Conservation (phyloP, 2,329 filamentous ascomycete species). For the Xylariaceae sp. region DNA sequence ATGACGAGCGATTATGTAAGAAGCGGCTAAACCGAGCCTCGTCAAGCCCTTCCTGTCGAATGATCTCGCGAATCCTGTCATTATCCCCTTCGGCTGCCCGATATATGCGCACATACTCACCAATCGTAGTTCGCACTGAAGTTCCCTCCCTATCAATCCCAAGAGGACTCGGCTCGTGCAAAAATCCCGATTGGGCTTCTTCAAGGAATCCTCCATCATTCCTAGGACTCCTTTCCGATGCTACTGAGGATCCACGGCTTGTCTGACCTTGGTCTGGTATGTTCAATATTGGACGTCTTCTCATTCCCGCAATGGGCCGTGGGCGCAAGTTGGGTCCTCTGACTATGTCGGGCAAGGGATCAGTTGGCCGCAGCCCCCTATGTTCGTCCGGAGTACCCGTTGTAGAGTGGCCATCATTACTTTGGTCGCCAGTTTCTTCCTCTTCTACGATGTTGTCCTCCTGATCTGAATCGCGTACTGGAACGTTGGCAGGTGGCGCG, state of each 20-base stretch:
- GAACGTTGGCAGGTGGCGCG: neutral
- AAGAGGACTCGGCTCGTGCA: slow-evolving; percentile 27
- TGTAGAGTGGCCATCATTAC: slow-evolving; percentile 6
- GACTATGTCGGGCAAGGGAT: slow-evolving; percentile 21
- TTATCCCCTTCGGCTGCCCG: slow-evolving; percentile 66
- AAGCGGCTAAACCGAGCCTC: slow-evolving; percentile 55
- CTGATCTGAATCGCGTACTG: slow-evolving; percentile 5
- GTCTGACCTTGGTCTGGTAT: slow-evolving; percentile 26
- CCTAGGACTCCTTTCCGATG: slow-evolving; percentile 18
- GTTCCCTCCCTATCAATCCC: slow-evolving; percentile 21
- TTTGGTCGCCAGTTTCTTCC: slow-evolving; percentile 27
- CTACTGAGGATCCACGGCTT: slow-evolving; percentile 23
- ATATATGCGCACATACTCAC: slow-evolving; percentile 61
- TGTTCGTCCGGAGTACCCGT: slow-evolving; percentile 22
- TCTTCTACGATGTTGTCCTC: slow-evolving; percentile 28
- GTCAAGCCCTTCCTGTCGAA: slow-evolving; percentile 65
- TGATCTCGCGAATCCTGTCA: slow-evolving; percentile 64
- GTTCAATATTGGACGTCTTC: slow-evolving; percentile 35
- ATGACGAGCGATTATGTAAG: slow-evolving; percentile 21
- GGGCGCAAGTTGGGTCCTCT: slow-evolving; percentile 31
- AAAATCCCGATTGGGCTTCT: slow-evolving; percentile 17
- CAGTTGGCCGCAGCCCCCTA: slow-evolving; percentile 19
- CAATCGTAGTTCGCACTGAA: slow-evolving; percentile 43
- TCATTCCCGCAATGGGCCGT: slow-evolving; percentile 38
- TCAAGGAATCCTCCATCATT: slow-evolving; percentile 17